phyloP scores from a whole-genome alignment of 768 basidiomycete genomes.

The Rhodotorula paludigena region DNA sequence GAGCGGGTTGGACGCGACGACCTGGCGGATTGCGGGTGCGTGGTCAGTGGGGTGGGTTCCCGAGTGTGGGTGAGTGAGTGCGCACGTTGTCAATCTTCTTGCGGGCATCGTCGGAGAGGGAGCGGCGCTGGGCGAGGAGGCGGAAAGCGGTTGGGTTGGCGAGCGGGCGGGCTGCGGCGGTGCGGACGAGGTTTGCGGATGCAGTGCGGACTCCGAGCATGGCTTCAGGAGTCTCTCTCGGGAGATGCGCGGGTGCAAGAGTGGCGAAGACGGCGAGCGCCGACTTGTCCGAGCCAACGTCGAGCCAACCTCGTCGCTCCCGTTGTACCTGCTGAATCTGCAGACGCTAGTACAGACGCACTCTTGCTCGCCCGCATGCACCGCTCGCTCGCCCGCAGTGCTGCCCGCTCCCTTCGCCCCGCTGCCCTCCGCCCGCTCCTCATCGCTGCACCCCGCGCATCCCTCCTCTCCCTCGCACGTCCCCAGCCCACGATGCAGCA shows the following conservation, averaged over 20 bases:
- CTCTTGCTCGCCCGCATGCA: too few species aligned
- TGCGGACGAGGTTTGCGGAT: not conserved
- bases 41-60: not conserved
- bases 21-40: conserved; percentile 46
- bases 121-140: conserved; percentile 15
- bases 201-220: conserved; percentile 3
- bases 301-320: too few species aligned
- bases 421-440: too few species aligned
- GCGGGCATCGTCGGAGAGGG: conserved; percentile 11
- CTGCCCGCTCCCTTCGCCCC: too few species aligned
- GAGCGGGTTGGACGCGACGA: conserved; percentile 68
- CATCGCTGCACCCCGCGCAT: too few species aligned
- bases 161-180: conserved; percentile 8
- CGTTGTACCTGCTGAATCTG: too few species aligned
- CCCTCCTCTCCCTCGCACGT: too few species aligned
- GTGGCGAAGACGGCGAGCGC: not conserved
- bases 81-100: conserved; percentile 35
- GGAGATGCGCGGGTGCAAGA: not conserved
- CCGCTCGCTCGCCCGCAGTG: too few species aligned
- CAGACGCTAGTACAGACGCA: too few species aligned
- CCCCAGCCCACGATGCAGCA: too few species aligned
- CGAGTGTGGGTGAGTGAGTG: not conserved
- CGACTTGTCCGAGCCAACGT: too few species aligned
- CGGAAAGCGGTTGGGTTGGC: conserved; percentile 8
- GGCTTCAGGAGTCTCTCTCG: not conserved